Conservation (phyloP, 345 rosid genomes). For the Mallotus nudiflorus region DNA sequence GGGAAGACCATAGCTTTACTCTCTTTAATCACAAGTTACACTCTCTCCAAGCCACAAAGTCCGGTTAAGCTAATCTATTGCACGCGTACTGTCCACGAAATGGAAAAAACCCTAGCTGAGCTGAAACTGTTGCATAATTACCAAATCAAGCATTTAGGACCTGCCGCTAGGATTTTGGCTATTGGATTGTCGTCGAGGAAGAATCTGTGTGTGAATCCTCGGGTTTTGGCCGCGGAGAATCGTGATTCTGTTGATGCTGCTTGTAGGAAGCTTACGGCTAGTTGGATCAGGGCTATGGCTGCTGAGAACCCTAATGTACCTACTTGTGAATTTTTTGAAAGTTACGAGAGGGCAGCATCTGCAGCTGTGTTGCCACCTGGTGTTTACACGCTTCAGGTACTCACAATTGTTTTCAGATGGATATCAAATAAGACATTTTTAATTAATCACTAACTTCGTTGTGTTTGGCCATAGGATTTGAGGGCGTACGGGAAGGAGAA, state of each 20-base stretch:
- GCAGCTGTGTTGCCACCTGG: slow-evolving; percentile 86
- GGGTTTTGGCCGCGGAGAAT: slow-evolving; percentile 76
- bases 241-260: slow-evolving; percentile 97
- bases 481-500: slow-evolving; percentile 78
- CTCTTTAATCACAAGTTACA: slow-evolving; percentile 87
- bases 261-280: slow-evolving; percentile 87
- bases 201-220: slow-evolving; percentile 82
- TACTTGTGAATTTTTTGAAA: slow-evolving; percentile 84
- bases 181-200: slow-evolving; percentile 84
- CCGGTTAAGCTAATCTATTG: slow-evolving; percentile 89
- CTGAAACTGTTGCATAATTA: slow-evolving; percentile 72
- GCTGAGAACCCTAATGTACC: slow-evolving; percentile 70
- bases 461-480: slow-evolving; percentile 52
- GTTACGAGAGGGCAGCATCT: slow-evolving; percentile 77
- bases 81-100: slow-evolving; percentile 97
- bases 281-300: slow-evolving; percentile 83
- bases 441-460: not conserved
- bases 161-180: slow-evolving; percentile 72
- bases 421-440: not conserved
- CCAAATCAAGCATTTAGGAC: slow-evolving; percentile 65
- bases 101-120: slow-evolving; percentile 96
- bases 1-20: slow-evolving; percentile 96
- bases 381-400: slow-evolving; percentile 89
- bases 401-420: not conserved
- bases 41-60: slow-evolving; percentile 61